A percentile compares a stretch with the other conserved stretches of the same genome.
These are phyloP conservation scores for Diaporthe ampelina DNA, from an alignment of 2,329 filamentous ascomycete genomes.

Conservation along the genomic window DNA sequence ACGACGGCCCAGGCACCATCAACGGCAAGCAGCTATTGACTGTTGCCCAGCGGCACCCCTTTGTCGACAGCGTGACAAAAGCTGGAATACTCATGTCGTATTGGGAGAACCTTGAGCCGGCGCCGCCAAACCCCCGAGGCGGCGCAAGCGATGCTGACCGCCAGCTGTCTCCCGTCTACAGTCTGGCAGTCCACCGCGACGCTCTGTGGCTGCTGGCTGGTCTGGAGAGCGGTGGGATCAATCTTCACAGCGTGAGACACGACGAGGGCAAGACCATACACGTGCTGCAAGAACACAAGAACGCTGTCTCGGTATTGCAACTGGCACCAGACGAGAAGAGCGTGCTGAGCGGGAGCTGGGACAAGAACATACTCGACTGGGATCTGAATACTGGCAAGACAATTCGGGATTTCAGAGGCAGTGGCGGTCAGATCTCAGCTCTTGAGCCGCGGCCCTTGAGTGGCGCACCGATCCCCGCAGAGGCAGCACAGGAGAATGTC, in stretches of 20 bases:
- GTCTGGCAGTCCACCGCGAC: constrained; percentile 89
- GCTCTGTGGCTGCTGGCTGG: constrained; percentile 94
- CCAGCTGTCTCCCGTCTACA: constrained; percentile 90
- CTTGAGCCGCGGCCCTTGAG: constrained; percentile 88
- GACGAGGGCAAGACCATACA: constrained; percentile 93
- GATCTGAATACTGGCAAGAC: constrained; percentile 89
- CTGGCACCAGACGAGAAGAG: constrained; percentile 88
- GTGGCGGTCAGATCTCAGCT: constrained; percentile 86
- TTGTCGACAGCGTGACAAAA: constrained; percentile 97
- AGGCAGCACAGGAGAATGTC: constrained; percentile 70
- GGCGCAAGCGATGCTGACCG: constrained; percentile 68
- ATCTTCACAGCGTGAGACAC: constrained; percentile 92
- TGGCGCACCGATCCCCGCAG: constrained; percentile 80
- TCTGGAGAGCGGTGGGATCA: constrained; percentile 91
- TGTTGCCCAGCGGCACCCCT: constrained; percentile 95
- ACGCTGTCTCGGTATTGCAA: constrained; percentile 89
- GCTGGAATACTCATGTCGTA: constrained; percentile 95
- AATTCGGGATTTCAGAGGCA: constrained; percentile 81
- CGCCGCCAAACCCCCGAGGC: constrained; percentile 49
- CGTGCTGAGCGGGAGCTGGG: constrained; percentile 94
- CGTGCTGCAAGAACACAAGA: constrained; percentile 85
- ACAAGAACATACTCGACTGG: constrained; percentile 95
- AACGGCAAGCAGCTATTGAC: constrained; percentile 95
- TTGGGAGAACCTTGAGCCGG: constrained; percentile 95
- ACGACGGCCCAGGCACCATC: constrained; percentile 93